Evolutionary conservation across 108 stramenopile species (phyloP), one percentile per base, ranked within the genome.

Genomic region (Pseudonitzschia delicatissima): DNA sequence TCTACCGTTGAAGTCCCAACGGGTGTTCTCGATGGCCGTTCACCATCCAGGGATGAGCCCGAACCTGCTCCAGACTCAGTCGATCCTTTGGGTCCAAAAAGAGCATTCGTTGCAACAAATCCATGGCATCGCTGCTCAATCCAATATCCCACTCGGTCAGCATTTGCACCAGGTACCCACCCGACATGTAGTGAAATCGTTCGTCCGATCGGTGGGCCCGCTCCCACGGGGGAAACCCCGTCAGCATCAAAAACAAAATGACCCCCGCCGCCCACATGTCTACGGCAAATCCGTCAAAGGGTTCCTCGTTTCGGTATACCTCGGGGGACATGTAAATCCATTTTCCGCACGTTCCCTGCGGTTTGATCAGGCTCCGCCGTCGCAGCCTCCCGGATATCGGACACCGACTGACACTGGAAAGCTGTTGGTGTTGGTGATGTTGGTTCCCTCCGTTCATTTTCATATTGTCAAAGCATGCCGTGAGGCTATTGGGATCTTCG

Each of bases 251-350:
- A 71, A 96, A 98, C 7, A 98, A 70, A 64, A 98, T 95, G 4
- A 96, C 90, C 9, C 97, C 97, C 28, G 82, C 77, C 7, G 95
- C 95, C 97, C 97, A 98, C 66, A 98, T 77, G 59, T 98, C 97
- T 4, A 95, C 91, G 5, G 94, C 86, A 52, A 73, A 88, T 3
- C 93, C 95, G 71, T 98, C 90, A 74, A 96, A 95, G 1, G 84
- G 81, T 58, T 76, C 68, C 12, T 74, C n/a, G 61, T 83, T 93
- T 33, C 67, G 69, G 45, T 91, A 86, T 9, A 94, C 80, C 67
- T 96, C 96, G 1, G 97, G 97, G 17, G 90, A 81, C 89, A 96
- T 95, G 71, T 96, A 98, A 36, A 88, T 88, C 82, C 81, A 92
- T 69, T 96, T 96, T 4, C 97, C 97, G 67, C 95, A 94, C 7